Evolutionary conservation across 495 filamentous ascomycete species (phyloP).

Genomic region (Corynascus novoguineensis): DNA sequence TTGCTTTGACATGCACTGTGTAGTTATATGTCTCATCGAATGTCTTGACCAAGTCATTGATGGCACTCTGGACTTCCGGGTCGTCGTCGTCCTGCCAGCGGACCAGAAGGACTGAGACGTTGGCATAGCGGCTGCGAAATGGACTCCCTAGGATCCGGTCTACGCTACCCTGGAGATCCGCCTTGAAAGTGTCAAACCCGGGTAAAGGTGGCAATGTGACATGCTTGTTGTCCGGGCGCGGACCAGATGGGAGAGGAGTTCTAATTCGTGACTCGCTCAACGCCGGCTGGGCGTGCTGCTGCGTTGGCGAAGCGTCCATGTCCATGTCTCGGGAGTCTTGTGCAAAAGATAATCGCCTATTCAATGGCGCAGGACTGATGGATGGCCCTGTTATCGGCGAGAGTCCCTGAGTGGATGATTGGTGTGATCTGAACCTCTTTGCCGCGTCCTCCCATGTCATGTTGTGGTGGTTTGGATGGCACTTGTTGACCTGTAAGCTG

Average conservation of each 20-base stretch:
- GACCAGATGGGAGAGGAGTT: slow-evolving; percentile 44
- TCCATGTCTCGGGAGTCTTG: slow-evolving; percentile 41
- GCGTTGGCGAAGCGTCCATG: slow-evolving; percentile 27
- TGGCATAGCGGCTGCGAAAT: slow-evolving; percentile 40
- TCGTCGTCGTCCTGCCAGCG: slow-evolving; percentile 46
- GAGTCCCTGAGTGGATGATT: slow-evolving; percentile 36
- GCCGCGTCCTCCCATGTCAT: slow-evolving; percentile 48
- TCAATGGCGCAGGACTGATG: slow-evolving; percentile 39
- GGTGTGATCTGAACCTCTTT: slow-evolving; percentile 39
- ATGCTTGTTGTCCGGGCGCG: slow-evolving; percentile 40
- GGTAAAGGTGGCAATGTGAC: slow-evolving; percentile 29
- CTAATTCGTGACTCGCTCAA: slow-evolving; percentile 42
- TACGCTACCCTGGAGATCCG: slow-evolving; percentile 37
- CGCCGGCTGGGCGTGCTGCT: slow-evolving; percentile 28
- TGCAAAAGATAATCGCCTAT: slow-evolving; percentile 30
- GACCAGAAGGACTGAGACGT: slow-evolving; percentile 40
- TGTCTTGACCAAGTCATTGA: slow-evolving; percentile 38
- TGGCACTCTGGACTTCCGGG: slow-evolving; percentile 23
- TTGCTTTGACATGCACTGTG: slow-evolving; percentile 35
- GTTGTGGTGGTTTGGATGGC: slow-evolving; percentile 46
- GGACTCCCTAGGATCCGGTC: slow-evolving; percentile 38
- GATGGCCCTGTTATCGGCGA: slow-evolving; percentile 33
- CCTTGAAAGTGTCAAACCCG: slow-evolving; percentile 35
- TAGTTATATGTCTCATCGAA: slow-evolving; percentile 43
- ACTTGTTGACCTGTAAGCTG: slow-evolving; percentile 28